Evolutionary conservation across 352 stramenopile species (phyloP), one percentile per base, ranked within the genome.

Genomic region (Phytopythium vexans): DNA sequence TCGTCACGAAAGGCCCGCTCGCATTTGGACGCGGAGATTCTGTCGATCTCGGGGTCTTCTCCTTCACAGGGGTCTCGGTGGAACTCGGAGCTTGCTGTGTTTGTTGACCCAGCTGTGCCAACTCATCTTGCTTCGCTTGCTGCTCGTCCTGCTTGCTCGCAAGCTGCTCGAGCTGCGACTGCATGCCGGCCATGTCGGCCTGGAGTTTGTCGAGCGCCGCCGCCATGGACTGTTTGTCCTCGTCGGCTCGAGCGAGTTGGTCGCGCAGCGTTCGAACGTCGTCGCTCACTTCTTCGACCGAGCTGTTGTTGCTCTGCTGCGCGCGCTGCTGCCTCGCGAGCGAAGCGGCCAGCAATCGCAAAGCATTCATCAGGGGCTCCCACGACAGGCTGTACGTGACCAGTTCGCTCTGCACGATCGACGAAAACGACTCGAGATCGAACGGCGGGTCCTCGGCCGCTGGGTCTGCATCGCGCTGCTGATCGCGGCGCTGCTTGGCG

Each of bases 351-450:
- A 94, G 59, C 41, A 75, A 59, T 54, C 84, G 66, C 1, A 94
- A 64, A 9, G 76, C 76, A 48, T 86, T 82, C 44, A 84, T 66
- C 11, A 94, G 54, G 32, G 83, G 83, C 35, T 88, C 77, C 78
- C 82, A 88, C 46, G 83, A 85, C 27, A 88, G 57, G 21, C 58
- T 87, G 63, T 88, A 90, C 48, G 77, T 61, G 34, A 92, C 83
- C 7, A 94, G 52, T 16, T 89, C 74, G 21, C 77, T 72, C 49
- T 88, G 64, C 49, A 94, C 70, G 48, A 92, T 41, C 8, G 65
- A 70, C 8, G 71, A 72, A 42, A 92, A 92, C 10, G 60, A 15
- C n/a, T 78, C 64, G 37, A 68, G 47, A 43, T 82, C 66, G 21
- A 82, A 79, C 9, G 53, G 56, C n/a, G 57, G 42, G 36, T 60